Evolutionary conservation across 352 stramenopile genomes (phyloP), one percentile per base, ranked within the genome.

Genomic region (Phytopythium montanum): DNA sequence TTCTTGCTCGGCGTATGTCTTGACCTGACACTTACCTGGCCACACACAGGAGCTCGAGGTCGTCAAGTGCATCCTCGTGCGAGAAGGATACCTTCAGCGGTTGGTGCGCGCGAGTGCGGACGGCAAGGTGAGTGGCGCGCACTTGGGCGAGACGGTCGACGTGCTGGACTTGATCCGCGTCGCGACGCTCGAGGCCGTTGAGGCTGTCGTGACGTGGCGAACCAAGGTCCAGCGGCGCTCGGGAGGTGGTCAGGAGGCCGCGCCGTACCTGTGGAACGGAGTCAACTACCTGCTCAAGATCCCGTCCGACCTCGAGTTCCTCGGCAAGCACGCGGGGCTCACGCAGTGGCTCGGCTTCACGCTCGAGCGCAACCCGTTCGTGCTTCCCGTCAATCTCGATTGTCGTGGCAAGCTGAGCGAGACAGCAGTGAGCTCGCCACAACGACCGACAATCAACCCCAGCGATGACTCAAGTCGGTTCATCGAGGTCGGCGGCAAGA

Each of bases 211-310:
- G 0, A 58, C 50, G 1, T 97, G 91, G 89, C 80, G 88, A 33
- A 69, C 79, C 57, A 73, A 69, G 45, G 53, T 51, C 5, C 65
- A 66, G 48, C 19, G 18, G 45, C 45, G 45, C 45, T 36, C 45
- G 5, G 16, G 25, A 9, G 23, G 44, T 14, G 45, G 45, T 1
- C 44, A 52, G 9, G 72, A 72, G 7, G 58, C 31, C 8, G 66
- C 72, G 13, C 66, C 62, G 16, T 97, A 95, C 61, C 79, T 75
- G 41, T 98, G 91, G 92, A 97, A 97, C 60, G 84, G 81, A 3
- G 60, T 95, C 53, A 97, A 98, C 62, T 98, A 98, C 42, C 70
- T 98, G 1, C 69, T 97, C 13, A 97, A 97, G 49, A 64, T 98
- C 10, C 76, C 87, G 3, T 95, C 82, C 0, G 92, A 98, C 59